Evolutionary conservation across 768 basidiomycete species (phyloP), one percentile per base, ranked within the genome.

Genomic region (Tubosaeta brunneosetosa): DNA sequence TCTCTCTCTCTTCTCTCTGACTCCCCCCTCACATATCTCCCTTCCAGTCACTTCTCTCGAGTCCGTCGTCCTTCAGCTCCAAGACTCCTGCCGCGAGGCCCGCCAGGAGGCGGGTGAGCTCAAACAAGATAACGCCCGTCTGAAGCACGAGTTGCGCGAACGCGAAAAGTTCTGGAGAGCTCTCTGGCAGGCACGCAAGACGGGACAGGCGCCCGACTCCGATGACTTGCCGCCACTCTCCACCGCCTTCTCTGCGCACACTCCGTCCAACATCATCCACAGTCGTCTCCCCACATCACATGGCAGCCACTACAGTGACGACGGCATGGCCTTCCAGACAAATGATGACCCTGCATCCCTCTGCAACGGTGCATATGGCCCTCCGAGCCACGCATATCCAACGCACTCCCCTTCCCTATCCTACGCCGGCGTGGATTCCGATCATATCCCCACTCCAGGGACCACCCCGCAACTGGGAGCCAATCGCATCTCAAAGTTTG

Each of bases 41-140:
- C 50, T 45, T 41, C 27, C 66, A 86, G 89, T 92, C 59, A 91
- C 86, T 22, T 91, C 83, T 62, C 75, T 92, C 49, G 90, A 92
- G 68, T 81, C 81, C n/a, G 88, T 91, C 47, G 88, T 93, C 50
- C 69, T 90, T 25, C 85, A 88, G 57, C 79, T 93, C 34, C 90
- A 93, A 63, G 89, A 90, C 51, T 86, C 88, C 10, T 86, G 84
- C 66, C 77, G 85, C 55, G 84, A 87, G 57, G 74, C 84, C 44
- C 80, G 81, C 49, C 70, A 74, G 46, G 85, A 90, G 59, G 73
- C 76, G 34, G 67, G 71, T n/a, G 83, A 84, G 34, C 74, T 88
- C 59, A 78, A 77, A 46, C 81, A 83, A 59, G 84, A 91, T 56
- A 86, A 84, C 58, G 67, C 69, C 46, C 83, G 82, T 41, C 73